A percentile compares a stretch with the other conserved stretches of the same genome.
These are phyloP conservation scores for Saksenaea oblongispora DNA, from an alignment of 371 early-diverging fungal genomes.

Conservation along the genomic window DNA sequence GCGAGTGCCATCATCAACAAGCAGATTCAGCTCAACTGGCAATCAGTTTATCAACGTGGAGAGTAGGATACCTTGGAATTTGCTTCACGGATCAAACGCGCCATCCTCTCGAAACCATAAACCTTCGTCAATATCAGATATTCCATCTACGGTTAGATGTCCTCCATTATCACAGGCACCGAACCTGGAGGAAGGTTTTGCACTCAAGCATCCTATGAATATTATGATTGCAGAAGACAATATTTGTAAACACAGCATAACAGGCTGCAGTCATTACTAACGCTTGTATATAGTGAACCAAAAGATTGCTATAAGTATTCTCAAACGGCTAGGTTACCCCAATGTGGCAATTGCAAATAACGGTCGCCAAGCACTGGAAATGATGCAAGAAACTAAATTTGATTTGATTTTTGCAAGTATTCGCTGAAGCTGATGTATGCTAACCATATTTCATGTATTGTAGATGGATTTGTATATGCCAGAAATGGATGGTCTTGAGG, in stretches of 20 bases:
- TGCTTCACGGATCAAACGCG: too few relatives aligned
- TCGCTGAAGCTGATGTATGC: background rate
- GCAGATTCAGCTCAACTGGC: too few relatives aligned
- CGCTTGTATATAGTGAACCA: slow-evolving; percentile 50
- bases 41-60: too few relatives aligned
- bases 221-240: slow-evolving; percentile 53
- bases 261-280: background rate
- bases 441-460: background rate
- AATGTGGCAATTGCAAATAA: slow-evolving; percentile 56
- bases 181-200: slow-evolving; percentile 43
- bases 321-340: slow-evolving; percentile 56
- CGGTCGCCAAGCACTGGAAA: slow-evolving; percentile 52
- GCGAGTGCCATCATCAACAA: too few relatives aligned
- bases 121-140: too few relatives aligned
- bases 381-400: slow-evolving; percentile 40
- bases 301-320: slow-evolving; percentile 58
- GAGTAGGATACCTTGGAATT: too few relatives aligned
- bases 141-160: background rate
- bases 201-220: slow-evolving; percentile 34
- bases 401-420: slow-evolving; percentile 51
- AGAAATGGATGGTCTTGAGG: slow-evolving; percentile 54
- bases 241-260: slow-evolving; percentile 29
- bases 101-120: too few relatives aligned
- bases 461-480: slow-evolving; percentile 60
- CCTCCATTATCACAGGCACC: background rate